These are phyloP conservation scores for Sherardia arvensis DNA, from an alignment of 257 asterid genomes.

Conservation along the genomic window DNA sequence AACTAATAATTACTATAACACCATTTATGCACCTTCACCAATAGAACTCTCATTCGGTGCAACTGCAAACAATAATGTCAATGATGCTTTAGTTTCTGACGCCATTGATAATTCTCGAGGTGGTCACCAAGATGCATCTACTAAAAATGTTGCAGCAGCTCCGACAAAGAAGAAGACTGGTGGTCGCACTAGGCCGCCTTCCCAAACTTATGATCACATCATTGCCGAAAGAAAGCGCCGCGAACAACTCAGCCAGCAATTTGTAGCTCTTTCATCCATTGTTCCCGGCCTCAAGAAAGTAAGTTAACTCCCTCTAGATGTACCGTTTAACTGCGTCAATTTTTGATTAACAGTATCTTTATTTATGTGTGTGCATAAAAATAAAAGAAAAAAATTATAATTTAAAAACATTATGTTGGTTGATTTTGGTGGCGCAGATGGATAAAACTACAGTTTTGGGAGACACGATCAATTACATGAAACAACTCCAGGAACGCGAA, in stretches of 20 bases:
- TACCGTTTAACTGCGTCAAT: no score
- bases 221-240: constrained; percentile 42
- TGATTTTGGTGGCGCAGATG: constrained; percentile 10
- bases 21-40: constrained; percentile 4
- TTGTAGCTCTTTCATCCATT: constrained; percentile 28
- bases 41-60: constrained; percentile 12
- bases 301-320: no score
- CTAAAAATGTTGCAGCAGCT: neutral
- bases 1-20: neutral
- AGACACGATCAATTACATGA: constrained; percentile 17
- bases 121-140: constrained; percentile 3
- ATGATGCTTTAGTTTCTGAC: constrained; percentile 8
- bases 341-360: no score
- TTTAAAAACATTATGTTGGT: no score
- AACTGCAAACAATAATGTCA: constrained; percentile 2
- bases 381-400: no score
- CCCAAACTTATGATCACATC: constrained; percentile 37
- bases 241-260: constrained; percentile 33
- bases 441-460: constrained; percentile 20
- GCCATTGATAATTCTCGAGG: neutral
- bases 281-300: constrained; percentile 49
- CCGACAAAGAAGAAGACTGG: constrained; percentile 12
- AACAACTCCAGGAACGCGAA: constrained; percentile 15
- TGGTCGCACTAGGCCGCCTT: constrained; percentile 25
- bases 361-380: no score